Base-by-base conservation (phyloP, 225 moss, liverwort and hornwort genomes). In the Ulota crispa region DNA sequence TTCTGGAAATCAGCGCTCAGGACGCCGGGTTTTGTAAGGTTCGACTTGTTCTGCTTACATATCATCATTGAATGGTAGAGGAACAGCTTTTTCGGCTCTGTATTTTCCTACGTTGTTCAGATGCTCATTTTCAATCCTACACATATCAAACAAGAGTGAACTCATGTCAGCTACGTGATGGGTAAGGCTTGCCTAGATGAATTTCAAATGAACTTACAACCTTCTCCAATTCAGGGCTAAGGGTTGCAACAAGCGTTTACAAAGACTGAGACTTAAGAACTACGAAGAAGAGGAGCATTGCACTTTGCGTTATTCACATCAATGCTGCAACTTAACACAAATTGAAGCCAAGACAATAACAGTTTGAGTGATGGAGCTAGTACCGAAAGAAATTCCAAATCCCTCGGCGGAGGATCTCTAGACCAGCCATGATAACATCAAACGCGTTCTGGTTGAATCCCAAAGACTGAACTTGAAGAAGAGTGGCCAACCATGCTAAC, bases 381-480 rank as follows among this genome's bases (percentile, higher is more conserved):
- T 79, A 93, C 92, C 92, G 77, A 64, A 87, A 92, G 77, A 89
- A 92, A 70, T 94, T 94, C 94, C 94, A 92, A 11, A 86, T 88
- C 16, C 91, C 94, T 43, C 92, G 83, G 43, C 92, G 88, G 24
- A 91, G 64, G 34, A 92, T 87, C 79, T 94, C 92, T 72, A 94
- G 80, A 75, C 82, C 27, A 16, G 89, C 89, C 71, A 85, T 87
- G 16, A 63, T 68, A 67, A 92, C 87, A 77, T 91, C 86, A 24
- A 85, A 74, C 1, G 89, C 86, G 63, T 83, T 85, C 67, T 85
- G 81, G 62, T 81, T 77, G 68, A 77, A 81, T 78, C 86, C 78
- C 61, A 73, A 65, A 5, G 66, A 21, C 60, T 87, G 81, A 7
- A 84, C 87, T n/a, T 89, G 83, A 5, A 95, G 77, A 68, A 82